Base-by-base conservation (phyloP, 345 rosid genomes). In the Bruguiera gymnorhiza region DNA sequence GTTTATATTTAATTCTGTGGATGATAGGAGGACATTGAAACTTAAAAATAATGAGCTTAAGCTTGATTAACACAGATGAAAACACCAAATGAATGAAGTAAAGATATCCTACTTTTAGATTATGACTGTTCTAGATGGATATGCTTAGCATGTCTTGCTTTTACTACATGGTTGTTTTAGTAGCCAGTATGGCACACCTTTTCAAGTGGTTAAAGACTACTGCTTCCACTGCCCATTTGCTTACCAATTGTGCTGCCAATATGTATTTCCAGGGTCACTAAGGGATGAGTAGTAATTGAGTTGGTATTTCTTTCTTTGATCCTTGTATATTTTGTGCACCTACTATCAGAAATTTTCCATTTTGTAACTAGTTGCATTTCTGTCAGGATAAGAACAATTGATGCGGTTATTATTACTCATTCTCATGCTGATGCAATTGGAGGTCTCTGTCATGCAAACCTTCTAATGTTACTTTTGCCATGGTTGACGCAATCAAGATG, bases 351-450 rank as follows among this genome's bases (percentile, higher is more conserved):
- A 61, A 60, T 73, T 68, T 80, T 70, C 71, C 53, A 46, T 46
- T 36, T 71, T 71, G 80, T 80, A 80, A 84, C 85, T 75, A 70
- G 83, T 75, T 87, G 86, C 57, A 73, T 76, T 86, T 80, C 82
- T 87, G 84, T 76, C 93, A 89, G 96, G 98, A 82, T 88, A 91
- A 89, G 98, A 89, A 88, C 96, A 82, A 84, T 93, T 83, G 98
- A 88, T 85, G 97, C 95, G 63, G 98, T 91, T 87, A 67, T 91
- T 80, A 89, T 94, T 72, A 94, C 98, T 80, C 98, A 94, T 88
- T 91, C 97, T 79, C 97, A 89, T 86, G 98, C 98, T 80, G 91
- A 91, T 83, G 96, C 97, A 72, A 88, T 91, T 81, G 96, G 98
- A 94, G 96, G 97, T 94, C 93, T 91, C 89, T 78, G 80, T 69